A percentile compares a stretch with the other conserved stretches of the same genome.
Evolutionary conservation across 805 yeast species (phyloP).

Genomic region (Candida andamanensis): DNA sequence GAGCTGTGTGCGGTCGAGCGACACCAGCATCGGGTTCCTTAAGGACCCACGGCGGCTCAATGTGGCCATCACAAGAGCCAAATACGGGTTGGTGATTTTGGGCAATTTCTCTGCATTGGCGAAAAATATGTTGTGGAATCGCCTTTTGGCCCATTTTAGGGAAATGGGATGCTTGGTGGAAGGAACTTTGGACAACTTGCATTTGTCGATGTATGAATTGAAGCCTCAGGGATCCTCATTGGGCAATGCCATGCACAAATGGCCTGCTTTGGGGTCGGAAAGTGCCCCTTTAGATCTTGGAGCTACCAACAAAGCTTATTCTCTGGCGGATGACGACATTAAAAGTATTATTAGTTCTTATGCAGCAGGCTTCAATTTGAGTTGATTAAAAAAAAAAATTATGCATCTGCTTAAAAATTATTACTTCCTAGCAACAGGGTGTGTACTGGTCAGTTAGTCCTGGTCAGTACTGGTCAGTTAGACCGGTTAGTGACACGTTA

Average conservation of each 20-base stretch:
- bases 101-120: slow-evolving; percentile 82
- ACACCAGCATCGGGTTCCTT: slow-evolving; percentile 36
- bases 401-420: no score
- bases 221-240: slow-evolving; percentile 17
- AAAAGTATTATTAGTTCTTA: slow-evolving; percentile 35
- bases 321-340: slow-evolving; percentile 26
- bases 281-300: slow-evolving; percentile 26
- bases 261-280: slow-evolving; percentile 21
- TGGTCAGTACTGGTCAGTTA: no score
- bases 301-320: slow-evolving; percentile 14
- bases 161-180: slow-evolving; percentile 86
- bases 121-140: slow-evolving; percentile 72
- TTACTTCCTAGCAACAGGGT: no score
- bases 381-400: no score
- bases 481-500: no score
- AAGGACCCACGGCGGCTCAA: slow-evolving; percentile 41
- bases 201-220: slow-evolving; percentile 58
- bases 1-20: slow-evolving; percentile 42
- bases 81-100: slow-evolving; percentile 46
- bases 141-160: slow-evolving; percentile 68
- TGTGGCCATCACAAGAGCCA: slow-evolving; percentile 42
- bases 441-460: no score
- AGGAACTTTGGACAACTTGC: slow-evolving; percentile 78
- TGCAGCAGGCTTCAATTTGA: slow-evolving; percentile 27
- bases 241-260: slow-evolving; percentile 7